Conservation (phyloP, 108 stramenopile genomes). For the Schizochytrium sp. region DNA sequence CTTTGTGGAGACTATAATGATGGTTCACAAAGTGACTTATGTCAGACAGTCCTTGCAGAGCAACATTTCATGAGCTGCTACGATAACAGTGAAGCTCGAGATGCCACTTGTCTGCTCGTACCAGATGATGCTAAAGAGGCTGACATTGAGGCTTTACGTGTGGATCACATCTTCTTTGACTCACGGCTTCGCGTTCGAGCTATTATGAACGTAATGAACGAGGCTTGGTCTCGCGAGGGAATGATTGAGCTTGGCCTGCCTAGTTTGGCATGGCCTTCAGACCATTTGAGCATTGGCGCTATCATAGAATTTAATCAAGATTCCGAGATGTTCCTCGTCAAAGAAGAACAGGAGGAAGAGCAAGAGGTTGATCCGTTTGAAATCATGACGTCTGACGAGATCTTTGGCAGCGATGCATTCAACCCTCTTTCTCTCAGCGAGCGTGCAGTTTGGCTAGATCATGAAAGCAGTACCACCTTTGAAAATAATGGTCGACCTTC, state of each 20-base stretch:
- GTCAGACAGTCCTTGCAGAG: conserved; percentile 26
- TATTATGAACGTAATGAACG: conserved; percentile 52
- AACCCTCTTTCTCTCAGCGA: conserved; percentile 27
- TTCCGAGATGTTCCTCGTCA: not conserved
- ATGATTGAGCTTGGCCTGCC: conserved; percentile 55
- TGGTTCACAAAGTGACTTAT: conserved; percentile 21
- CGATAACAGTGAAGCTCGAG: conserved; percentile 39
- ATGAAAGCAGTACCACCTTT: not conserved
- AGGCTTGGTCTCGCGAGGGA: conserved; percentile 36
- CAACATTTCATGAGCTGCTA: conserved; percentile 28
- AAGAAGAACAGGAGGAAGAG: not conserved
- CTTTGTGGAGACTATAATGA: conserved; percentile 57
- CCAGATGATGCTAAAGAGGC: not conserved
- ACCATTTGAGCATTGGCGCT: conserved; percentile 41
- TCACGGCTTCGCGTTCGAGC: conserved; percentile 48
- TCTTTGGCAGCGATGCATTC: conserved; percentile 6
- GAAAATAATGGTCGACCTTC: not conserved
- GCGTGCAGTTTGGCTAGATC: not conserved
- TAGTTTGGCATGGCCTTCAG: conserved; percentile 49
- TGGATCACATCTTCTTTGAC: conserved; percentile 49
- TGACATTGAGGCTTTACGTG: conserved; percentile 47
- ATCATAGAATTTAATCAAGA: conserved; percentile 11
- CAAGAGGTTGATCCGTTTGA: not conserved
- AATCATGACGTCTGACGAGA: not conserved
- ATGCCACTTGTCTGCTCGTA: conserved; percentile 46